These are phyloP conservation scores for Omphalotus olearius DNA, from an alignment of 1,284 basidiomycete genomes.

Conservation along the genomic window DNA sequence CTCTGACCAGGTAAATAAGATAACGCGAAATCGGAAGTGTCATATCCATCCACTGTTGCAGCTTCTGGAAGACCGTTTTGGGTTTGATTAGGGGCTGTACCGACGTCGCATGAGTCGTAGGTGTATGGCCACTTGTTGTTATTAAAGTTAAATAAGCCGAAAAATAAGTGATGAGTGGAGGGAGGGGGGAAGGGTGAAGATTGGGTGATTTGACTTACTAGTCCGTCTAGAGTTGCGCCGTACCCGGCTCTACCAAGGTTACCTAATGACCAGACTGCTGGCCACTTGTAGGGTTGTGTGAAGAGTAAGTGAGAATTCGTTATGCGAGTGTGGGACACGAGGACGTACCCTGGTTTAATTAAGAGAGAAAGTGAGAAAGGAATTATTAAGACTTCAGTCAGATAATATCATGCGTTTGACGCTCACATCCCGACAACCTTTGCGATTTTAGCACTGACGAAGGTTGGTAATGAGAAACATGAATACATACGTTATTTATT, in stretches of 20 bases:
- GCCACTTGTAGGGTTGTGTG: slow-evolving; percentile 26
- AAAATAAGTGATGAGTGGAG: slow-evolving; percentile 37
- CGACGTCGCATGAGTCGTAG: slow-evolving; percentile 50
- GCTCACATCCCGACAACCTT: slow-evolving; percentile 1
- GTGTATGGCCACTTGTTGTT: slow-evolving; percentile 35
- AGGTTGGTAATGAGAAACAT: no score
- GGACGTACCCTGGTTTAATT: neutral
- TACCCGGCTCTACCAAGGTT: slow-evolving; percentile 66
- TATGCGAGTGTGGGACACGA: no score
- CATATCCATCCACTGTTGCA: slow-evolving; percentile 26
- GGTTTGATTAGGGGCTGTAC: slow-evolving; percentile 49
- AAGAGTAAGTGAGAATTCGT: neutral
- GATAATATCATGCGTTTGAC: neutral
- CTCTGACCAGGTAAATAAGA: slow-evolving; percentile 82
- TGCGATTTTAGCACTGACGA: no score
- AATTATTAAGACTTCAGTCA: neutral
- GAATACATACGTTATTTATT: slow-evolving; percentile 5
- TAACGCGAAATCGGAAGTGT: slow-evolving; percentile 21
- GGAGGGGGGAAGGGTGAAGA: no score
- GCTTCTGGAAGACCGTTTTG: slow-evolving; percentile 22
- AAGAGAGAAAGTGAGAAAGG: neutral
- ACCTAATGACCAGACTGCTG: slow-evolving; percentile 63
- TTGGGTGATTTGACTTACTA: slow-evolving; percentile 44
- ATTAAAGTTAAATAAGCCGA: no score
- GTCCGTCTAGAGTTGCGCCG: slow-evolving; percentile 38